Percentiles rank a stretch among this genome's conserved stretches.
Conservation (phyloP, 2,329 filamentous ascomycete genomes). For the Talaromyces sp. region DNA sequence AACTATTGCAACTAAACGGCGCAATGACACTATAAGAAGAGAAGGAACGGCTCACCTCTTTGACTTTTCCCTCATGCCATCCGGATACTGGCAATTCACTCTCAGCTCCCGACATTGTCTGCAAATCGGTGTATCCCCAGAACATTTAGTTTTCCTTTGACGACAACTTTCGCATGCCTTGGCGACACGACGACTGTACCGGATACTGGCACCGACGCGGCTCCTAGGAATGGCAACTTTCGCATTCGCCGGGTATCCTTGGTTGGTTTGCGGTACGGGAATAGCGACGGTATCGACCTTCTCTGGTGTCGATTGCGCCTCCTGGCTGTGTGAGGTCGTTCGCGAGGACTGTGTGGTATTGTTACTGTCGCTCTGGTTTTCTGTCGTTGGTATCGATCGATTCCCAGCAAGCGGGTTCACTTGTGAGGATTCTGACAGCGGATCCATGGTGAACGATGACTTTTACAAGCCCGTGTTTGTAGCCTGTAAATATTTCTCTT, state of each 20-base stretch:
- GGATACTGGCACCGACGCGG: conserved; percentile 15
- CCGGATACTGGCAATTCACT: conserved; percentile 35
- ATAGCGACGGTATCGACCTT: not conserved
- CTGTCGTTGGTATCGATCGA: not conserved
- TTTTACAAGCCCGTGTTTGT: not conserved
- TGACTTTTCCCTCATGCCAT: conserved; percentile 35
- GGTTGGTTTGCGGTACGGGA: not conserved
- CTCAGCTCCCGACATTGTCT: conserved; percentile 37
- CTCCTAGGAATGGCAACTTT: conserved; percentile 31
- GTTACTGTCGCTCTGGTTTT: not conserved
- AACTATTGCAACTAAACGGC: too few relatives aligned
- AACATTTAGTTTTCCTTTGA: conserved; percentile 42
- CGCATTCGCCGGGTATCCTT: conserved; percentile 14
- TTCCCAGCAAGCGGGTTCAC: not conserved
- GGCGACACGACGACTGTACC: conserved; percentile 28
- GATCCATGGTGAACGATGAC: not conserved
- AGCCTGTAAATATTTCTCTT: not conserved
- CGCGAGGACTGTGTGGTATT: not conserved
- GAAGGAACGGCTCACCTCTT: conserved; percentile 27
- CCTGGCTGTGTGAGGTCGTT: conserved; percentile 6
- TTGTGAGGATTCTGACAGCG: not conserved
- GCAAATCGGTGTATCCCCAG: conserved; percentile 38
- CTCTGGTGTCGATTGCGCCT: conserved; percentile 10
- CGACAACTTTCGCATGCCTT: conserved; percentile 40
- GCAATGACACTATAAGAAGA: not conserved